Evolutionary conservation across 176 grass and related monocot species (phyloP), one percentile per base, ranked within the genome.

Genomic region (Hyparrhenia diplandra): DNA sequence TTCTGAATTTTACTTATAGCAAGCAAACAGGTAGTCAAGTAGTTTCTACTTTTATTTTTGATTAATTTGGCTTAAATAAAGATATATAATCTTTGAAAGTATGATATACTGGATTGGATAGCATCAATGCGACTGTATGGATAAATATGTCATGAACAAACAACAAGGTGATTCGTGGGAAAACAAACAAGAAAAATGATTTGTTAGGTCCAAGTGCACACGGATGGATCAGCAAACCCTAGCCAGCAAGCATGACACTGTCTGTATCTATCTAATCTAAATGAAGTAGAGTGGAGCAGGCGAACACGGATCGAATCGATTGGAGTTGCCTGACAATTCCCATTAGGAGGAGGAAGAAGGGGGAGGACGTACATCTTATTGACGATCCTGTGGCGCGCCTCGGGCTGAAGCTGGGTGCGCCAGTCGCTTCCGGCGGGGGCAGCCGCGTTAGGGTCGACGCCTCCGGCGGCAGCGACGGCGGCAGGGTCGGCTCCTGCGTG

Each of bases 381-480:
- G 46, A 99, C 90, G 69, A 93, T 89, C 83, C 87, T 89, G 73
- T 18, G 81, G 51, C 96, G 92, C 16, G 92, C 88, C 66, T 93
- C 88, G 13, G 88, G 87, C 76, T 88, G 88, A 36, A 99, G 87
- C 54, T 91, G 92, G 47, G n/a, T 8, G 37, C 96, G 87, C 96
- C 92, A 95, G 58, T 95, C 84, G 57, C 37, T 52, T 4, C 77
- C 85, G 35, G 73, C 74, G 27, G 83, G 55, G 28, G 28, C n/a
- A 32, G 69, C 46, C 32, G 73, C 76, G 80, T 52, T 78, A 5
- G 93, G 71, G 69, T 81, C 89, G 18, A 58, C 77, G 31, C 73
- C 81, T 6, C 78, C 51, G n/a, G n/a, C n/a, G n/a, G n/a, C n/a
- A n/a, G n/a, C n/a, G n/a, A n/a, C n/a, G 46, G 23, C 37, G 54